These are phyloP conservation scores for Populus davidiana DNA, from an alignment of 345 rosid genomes.

Conservation along the genomic window DNA sequence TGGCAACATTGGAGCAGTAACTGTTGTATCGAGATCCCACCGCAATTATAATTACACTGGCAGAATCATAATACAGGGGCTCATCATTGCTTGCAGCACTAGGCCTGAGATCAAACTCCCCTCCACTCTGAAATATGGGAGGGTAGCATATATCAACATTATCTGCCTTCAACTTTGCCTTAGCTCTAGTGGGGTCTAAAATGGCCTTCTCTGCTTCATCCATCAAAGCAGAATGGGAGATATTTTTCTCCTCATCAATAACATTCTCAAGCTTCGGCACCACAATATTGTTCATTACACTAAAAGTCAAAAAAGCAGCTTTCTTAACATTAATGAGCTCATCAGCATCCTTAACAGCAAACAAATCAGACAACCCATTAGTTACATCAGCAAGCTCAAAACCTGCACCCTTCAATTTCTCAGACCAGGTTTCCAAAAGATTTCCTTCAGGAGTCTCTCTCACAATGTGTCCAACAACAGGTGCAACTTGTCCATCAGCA, in stretches of 20 bases:
- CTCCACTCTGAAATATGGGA: conserved; percentile 92
- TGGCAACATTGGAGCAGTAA: conserved; percentile 82
- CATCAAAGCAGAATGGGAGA: conserved; percentile 74
- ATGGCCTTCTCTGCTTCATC: conserved; percentile 81
- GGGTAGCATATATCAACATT: conserved; percentile 92
- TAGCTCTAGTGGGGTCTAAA: conserved; percentile 66
- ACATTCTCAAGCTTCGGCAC: conserved; percentile 81
- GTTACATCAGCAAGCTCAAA: conserved; percentile 63
- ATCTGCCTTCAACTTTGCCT: conserved; percentile 73
- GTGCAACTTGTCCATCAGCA: conserved; percentile 39
- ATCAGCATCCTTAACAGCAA: conserved; percentile 64
- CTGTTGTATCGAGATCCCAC: conserved; percentile 79
- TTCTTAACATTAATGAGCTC: conserved; percentile 77
- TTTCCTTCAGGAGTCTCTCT: conserved; percentile 80
- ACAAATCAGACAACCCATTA: conserved; percentile 71
- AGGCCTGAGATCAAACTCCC: conserved; percentile 82
- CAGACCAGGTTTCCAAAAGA: conserved; percentile 75
- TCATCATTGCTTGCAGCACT: conserved; percentile 87
- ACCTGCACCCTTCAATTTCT: conserved; percentile 45
- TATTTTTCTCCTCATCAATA: conserved; percentile 81
- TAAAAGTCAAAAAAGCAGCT: conserved; percentile 69
- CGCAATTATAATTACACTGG: conserved; percentile 76
- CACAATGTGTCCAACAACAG: conserved; percentile 60
- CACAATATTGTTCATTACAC: conserved; percentile 75
- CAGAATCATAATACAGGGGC: conserved; percentile 68